Evolutionary conservation across 352 stramenopile species (phyloP), one percentile per base, ranked within the genome.

Genomic region (Phytophthora fragariae): DNA sequence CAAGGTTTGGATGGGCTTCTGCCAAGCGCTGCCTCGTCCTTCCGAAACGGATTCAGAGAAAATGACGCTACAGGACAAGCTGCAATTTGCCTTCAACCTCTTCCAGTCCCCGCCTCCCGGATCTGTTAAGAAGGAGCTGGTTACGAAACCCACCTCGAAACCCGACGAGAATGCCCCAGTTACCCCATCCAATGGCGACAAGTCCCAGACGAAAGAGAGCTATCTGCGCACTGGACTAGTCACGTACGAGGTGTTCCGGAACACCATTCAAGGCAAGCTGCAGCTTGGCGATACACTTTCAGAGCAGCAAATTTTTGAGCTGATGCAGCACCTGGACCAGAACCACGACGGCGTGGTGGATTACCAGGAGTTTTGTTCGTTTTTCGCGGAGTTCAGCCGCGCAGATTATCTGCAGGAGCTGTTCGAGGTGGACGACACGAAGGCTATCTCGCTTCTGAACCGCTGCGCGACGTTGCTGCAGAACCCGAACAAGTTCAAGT

Each of bases 241-340:
- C 50, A 93, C 88, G 19, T 95, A 95, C 65, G 86, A 92, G 35
- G 85, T 92, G 33, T 95, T 95, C 41, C 84, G 88, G 5, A 81
- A 82, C 6, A 95, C 88, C 11, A 83, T 95, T 24, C 86, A 92
- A 69, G 77, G 73, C 9, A 85, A 83, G 17, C 67, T 95, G 6
- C 78, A 85, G 12, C 73, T 95, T 0, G 65, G 72, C 1, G 78
- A 84, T 24, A 88, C 79, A 0, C 79, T 98, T 5, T 95, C 90
- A 14, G 91, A 96, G 67, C 88, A 96, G 53, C 91, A 98, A 73
- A 95, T 98, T 17, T 97, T 98, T 27, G 94, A 98, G 68, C 70
- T 98, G 24, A 98, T 98, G 94, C 86, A 97, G 63, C 86, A 95
- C 55, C 89, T 98, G 62, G 94, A 98, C 71, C 84, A 92, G 53